Percentiles rank a stretch among this genome's conserved stretches.
phyloP scores from a whole-genome alignment of 2,329 filamentous ascomycete species.

The Acarospora socialis region DNA sequence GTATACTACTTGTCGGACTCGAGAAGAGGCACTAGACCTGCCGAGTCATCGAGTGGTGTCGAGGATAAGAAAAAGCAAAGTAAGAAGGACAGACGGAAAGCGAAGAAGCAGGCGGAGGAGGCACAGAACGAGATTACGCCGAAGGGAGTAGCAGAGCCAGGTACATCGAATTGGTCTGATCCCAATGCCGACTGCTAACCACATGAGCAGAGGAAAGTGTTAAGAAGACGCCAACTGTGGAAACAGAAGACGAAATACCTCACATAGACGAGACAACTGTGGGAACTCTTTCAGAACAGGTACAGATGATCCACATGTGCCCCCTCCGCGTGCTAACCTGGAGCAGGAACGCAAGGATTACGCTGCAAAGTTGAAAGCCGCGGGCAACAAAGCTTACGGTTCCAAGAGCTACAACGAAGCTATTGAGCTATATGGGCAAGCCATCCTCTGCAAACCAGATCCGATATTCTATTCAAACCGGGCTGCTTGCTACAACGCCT shows the following conservation, averaged over 20 bases:
- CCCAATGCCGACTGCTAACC: slow-evolving; percentile 1
- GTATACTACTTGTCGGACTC: slow-evolving; percentile 71
- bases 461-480: slow-evolving; percentile 98
- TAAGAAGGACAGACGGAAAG: slow-evolving; percentile 82
- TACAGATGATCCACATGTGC: slow-evolving; percentile 16
- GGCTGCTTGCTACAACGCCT: slow-evolving; percentile 90
- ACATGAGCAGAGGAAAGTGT: slow-evolving; percentile 36
- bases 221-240: slow-evolving; percentile 32
- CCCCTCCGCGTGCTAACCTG: slow-evolving; percentile 5
- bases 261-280: slow-evolving; percentile 42
- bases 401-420: slow-evolving; percentile 86
- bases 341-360: slow-evolving; percentile 65
- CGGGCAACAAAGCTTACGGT: slow-evolving; percentile 91
- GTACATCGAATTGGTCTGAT: slow-evolving; percentile 15
- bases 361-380: slow-evolving; percentile 82
- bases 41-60: slow-evolving; percentile 22
- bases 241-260: slow-evolving; percentile 53
- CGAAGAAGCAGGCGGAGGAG: slow-evolving; percentile 54
- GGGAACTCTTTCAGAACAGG: slow-evolving; percentile 32
- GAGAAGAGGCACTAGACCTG: slow-evolving; percentile 29
- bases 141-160: slow-evolving; percentile 21
- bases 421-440: slow-evolving; percentile 89
- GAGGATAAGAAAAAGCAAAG: slow-evolving; percentile 55
- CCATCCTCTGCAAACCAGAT: slow-evolving; percentile 92
- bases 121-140: slow-evolving; percentile 28